Conservation (phyloP, 495 filamentous ascomycete species). For the Elasticomyces elasticus region DNA sequence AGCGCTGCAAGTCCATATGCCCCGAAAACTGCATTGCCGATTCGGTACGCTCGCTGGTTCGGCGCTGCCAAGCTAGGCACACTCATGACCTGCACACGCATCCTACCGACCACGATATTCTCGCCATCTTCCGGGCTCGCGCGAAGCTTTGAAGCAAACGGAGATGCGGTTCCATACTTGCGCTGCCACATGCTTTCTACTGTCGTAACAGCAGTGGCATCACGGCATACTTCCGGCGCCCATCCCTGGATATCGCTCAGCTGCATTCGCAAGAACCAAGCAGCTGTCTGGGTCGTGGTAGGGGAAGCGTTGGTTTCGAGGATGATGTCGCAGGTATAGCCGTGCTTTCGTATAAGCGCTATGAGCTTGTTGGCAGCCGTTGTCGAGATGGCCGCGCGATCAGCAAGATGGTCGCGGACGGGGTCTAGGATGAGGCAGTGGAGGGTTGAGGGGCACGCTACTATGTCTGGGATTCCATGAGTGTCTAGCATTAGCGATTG, state of each 20-base stretch:
- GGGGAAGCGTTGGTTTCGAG: background rate
- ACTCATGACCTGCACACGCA: background rate
- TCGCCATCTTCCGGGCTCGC: background rate
- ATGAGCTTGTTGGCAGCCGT: background rate
- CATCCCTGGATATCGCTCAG: background rate
- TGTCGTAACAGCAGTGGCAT: background rate
- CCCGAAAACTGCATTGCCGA: background rate
- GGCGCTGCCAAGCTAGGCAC: background rate
- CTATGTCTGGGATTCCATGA: too few relatives aligned
- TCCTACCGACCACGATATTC: background rate
- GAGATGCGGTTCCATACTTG: background rate
- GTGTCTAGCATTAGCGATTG: too few relatives aligned
- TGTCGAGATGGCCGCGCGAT: background rate
- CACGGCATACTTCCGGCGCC: background rate
- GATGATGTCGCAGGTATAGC: background rate
- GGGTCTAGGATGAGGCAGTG: background rate
- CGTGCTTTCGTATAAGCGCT: background rate
- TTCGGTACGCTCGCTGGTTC: background rate
- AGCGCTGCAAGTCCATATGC: background rate
- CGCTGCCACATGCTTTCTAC: background rate
- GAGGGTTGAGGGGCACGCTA: background rate
- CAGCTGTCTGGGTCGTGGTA: background rate
- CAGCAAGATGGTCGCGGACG: background rate
- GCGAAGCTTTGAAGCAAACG: background rate
- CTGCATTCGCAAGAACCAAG: background rate